Evolutionary conservation across 441 rosid species (phyloP).

Genomic region (Eutrema salsugineum): DNA sequence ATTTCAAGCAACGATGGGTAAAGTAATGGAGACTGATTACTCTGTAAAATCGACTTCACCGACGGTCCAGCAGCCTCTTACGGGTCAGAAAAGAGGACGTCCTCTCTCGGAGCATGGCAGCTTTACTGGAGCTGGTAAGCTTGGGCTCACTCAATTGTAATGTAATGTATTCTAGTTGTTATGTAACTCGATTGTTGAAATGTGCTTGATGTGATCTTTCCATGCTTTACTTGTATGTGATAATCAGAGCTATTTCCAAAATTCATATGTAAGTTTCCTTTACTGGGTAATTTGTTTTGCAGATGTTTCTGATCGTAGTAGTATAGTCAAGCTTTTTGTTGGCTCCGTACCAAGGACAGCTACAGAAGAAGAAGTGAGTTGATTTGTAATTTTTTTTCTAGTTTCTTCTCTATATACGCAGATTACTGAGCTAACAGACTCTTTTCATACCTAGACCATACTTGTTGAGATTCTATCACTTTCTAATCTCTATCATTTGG

Average conservation of each 20-base stretch:
- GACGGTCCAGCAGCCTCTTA: slow-evolving; percentile 34
- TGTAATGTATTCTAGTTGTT: neutral
- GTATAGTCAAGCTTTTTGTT: slow-evolving; percentile 91
- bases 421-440: neutral
- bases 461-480: neutral
- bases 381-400: neutral
- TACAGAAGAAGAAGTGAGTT: slow-evolving; percentile 84
- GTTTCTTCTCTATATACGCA: neutral
- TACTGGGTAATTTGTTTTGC: slow-evolving; percentile 14
- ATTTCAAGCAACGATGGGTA: slow-evolving; percentile 17
- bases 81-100: slow-evolving; percentile 81
- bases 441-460: neutral
- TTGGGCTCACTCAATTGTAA: neutral
- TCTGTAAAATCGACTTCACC: slow-evolving; percentile 28
- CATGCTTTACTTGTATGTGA: slow-evolving; percentile 11
- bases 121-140: slow-evolving; percentile 41
- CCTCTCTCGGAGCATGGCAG: slow-evolving; percentile 50
- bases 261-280: neutral
- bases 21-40: slow-evolving; percentile 46
- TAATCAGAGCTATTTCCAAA: neutral
- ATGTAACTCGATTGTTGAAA: neutral
- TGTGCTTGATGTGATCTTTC: neutral
- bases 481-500: slow-evolving; percentile 2
- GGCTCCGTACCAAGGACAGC: slow-evolving; percentile 97
- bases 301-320: slow-evolving; percentile 60